Conservation (phyloP, 2,329 filamentous ascomycete species). For the Epichloe aotearoae region DNA sequence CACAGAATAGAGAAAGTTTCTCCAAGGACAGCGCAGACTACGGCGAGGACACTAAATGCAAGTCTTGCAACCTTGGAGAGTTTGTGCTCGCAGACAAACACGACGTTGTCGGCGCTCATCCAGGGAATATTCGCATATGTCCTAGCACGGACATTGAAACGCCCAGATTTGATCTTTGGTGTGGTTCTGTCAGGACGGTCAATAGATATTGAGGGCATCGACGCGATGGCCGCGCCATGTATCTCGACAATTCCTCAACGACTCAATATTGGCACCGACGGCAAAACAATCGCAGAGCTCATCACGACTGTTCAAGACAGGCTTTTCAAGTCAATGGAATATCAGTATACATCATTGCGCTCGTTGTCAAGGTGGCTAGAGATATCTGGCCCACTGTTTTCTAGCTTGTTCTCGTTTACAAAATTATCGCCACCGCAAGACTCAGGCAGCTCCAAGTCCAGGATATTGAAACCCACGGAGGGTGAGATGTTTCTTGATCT, state of each 20-base stretch:
- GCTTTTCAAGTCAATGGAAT: neutral
- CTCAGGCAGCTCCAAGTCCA: neutral
- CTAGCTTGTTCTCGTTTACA: neutral
- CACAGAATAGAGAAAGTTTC: neutral
- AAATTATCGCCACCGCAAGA: neutral
- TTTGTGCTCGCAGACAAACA: neutral
- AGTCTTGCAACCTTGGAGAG: neutral
- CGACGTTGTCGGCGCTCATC: slow-evolving; percentile 18
- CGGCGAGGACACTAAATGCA: neutral
- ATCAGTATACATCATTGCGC: neutral
- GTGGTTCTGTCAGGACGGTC: slow-evolving; percentile 6
- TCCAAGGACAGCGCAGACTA: neutral
- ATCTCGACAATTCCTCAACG: slow-evolving; percentile 23
- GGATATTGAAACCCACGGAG: neutral
- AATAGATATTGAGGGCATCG: slow-evolving; percentile 13
- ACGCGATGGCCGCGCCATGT: slow-evolving; percentile 20
- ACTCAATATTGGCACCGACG: slow-evolving; percentile 12
- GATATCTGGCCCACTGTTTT: neutral
- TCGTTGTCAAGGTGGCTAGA: neutral
- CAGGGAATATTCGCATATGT: slow-evolving; percentile 21
- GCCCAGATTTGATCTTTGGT: slow-evolving; percentile 3
- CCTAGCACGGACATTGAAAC: slow-evolving; percentile 15
- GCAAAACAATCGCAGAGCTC: neutral
- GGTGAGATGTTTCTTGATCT: neutral
- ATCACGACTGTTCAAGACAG: neutral